Conservation (phyloP, 2,329 filamentous ascomycete genomes). For the Lachnum nothofagi region DNA sequence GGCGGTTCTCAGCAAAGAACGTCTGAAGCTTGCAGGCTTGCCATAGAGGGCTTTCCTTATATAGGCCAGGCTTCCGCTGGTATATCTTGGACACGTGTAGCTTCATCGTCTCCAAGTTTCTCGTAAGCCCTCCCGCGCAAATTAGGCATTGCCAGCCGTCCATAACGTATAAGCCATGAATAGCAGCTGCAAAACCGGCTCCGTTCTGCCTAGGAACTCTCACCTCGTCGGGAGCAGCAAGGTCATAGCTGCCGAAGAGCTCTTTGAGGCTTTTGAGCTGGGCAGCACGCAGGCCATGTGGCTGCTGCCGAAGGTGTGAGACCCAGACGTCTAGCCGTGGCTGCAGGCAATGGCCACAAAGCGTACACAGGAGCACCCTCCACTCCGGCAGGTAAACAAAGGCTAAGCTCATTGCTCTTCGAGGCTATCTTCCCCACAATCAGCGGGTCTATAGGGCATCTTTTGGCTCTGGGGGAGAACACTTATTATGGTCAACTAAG, state of each 20-base stretch:
- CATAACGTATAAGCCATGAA: not conserved
- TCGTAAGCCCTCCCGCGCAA: not conserved
- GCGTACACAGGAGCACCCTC: not conserved
- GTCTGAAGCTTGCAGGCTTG: constrained; percentile 3
- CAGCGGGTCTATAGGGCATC: not conserved
- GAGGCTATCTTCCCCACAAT: not conserved
- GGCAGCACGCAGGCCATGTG: not conserved
- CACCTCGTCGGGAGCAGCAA: not conserved
- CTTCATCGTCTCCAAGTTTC: not conserved
- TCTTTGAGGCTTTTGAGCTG: not conserved
- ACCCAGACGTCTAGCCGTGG: constrained; percentile 34
- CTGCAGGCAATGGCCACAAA: constrained; percentile 31
- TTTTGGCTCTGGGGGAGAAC: not conserved
- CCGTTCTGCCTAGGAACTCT: not conserved
- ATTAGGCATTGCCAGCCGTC: not conserved
- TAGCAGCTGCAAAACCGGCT: not conserved
- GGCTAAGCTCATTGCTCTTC: not conserved
- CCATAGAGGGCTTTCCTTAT: constrained; percentile 1
- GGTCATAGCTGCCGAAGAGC: constrained; percentile 1
- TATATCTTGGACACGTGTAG: constrained; percentile 1
- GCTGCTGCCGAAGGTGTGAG: constrained; percentile 1
- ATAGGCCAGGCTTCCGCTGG: constrained; percentile 2
- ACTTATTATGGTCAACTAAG: constrained; percentile 2
- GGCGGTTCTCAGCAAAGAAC: constrained; percentile 5
- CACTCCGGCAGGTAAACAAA: not conserved